Percentiles rank a stretch among this genome's conserved stretches.
These are phyloP conservation scores for Neurospora tetrasperma DNA, from an alignment of 495 filamentous ascomycete genomes.

Conservation along the genomic window DNA sequence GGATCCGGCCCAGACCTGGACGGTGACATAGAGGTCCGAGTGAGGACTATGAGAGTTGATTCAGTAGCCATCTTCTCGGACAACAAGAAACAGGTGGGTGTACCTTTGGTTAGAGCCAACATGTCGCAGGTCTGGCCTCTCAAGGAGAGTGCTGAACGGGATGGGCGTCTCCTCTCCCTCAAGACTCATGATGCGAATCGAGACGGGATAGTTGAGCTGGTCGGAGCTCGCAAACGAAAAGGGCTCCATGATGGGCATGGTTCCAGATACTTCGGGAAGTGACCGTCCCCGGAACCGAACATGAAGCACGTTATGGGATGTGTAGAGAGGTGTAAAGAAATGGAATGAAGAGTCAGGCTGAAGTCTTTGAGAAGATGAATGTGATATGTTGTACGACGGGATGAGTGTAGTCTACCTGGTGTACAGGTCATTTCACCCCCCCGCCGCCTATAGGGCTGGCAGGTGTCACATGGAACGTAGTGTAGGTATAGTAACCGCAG, in stretches of 20 bases:
- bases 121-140: conserved; percentile 69
- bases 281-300: background rate
- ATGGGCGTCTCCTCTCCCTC: conserved; percentile 78
- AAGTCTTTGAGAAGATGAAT: background rate
- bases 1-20: conserved; percentile 89
- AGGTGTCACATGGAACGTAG: background rate
- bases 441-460: background rate
- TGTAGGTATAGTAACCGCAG: background rate
- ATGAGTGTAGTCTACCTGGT: background rate
- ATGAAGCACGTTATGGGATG: background rate
- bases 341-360: background rate
- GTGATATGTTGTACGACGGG: background rate
- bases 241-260: conserved; percentile 58
- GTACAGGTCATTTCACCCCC: background rate
- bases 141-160: conserved; percentile 65
- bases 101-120: conserved; percentile 59
- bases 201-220: conserved; percentile 63
- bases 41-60: conserved; percentile 33
- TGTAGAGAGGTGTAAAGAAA: background rate
- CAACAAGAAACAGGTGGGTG: conserved; percentile 27
- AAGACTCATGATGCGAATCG: conserved; percentile 77
- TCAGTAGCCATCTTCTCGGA: background rate
- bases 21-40: conserved; percentile 87
- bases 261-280: background rate
- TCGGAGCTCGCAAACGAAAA: conserved; percentile 89